A percentile compares a stretch with the other conserved stretches of the same genome.
Evolutionary conservation across 371 early-diverging fungal genomes (phyloP).

Genomic region (Mucor mucedo): DNA sequence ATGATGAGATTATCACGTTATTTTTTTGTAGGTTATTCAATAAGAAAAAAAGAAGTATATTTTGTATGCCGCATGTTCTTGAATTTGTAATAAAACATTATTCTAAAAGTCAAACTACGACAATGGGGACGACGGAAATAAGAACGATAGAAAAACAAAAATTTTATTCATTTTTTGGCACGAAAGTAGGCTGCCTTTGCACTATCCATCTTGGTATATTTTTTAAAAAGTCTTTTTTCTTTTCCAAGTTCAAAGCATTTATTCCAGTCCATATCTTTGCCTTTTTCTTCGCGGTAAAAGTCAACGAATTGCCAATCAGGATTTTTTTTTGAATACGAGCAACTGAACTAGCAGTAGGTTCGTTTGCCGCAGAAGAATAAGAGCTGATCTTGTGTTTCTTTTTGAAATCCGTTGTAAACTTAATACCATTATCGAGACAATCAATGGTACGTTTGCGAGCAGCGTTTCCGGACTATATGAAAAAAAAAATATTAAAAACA

Average conservation of each 20-base stretch:
- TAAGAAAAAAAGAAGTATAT: too few species aligned
- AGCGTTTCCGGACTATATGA: too few species aligned
- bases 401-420: constrained; percentile 19
- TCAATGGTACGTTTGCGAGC: constrained; percentile 27
- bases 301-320: constrained; percentile 25
- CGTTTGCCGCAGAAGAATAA: constrained; percentile 8
- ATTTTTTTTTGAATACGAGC: constrained; percentile 12
- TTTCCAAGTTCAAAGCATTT: constrained; percentile 17
- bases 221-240: constrained; percentile 16
- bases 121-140: constrained; percentile 5
- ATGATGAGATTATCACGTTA: too few species aligned
- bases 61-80: too few species aligned
- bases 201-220: constrained; percentile 12
- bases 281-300: constrained; percentile 19
- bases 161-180: constrained; percentile 11
- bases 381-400: constrained; percentile 18
- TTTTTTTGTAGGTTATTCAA: too few species aligned
- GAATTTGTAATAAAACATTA: too few species aligned
- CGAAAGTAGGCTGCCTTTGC: constrained; percentile 19
- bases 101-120: too few species aligned
- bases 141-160: not conserved
- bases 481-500: too few species aligned
- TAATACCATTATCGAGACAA: constrained; percentile 18
- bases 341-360: constrained; percentile 6
- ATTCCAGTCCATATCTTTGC: constrained; percentile 17